Conservation (phyloP, 495 filamentous ascomycete species). For the Daldinia bambusicola region DNA sequence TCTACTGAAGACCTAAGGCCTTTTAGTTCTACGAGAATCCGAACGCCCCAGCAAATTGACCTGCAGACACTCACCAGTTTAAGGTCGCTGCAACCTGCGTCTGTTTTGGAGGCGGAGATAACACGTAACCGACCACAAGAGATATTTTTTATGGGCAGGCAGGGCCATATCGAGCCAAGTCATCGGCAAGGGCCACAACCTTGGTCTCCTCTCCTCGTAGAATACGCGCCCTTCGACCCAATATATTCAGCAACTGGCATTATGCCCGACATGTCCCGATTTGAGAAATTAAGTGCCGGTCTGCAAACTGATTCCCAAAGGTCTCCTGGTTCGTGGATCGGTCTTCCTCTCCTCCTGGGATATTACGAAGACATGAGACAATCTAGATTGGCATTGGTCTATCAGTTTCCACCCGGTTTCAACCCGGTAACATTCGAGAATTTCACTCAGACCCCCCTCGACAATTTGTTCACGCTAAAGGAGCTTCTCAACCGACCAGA, state of each 20-base stretch:
- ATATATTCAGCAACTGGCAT: slow-evolving; percentile 72
- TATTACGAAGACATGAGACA: slow-evolving; percentile 84
- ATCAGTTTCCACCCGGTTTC: slow-evolving; percentile 77
- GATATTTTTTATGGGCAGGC: slow-evolving; percentile 65
- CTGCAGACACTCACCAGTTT: slow-evolving; percentile 56
- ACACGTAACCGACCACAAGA: slow-evolving; percentile 50
- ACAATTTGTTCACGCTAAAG: slow-evolving; percentile 60
- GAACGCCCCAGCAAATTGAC: slow-evolving; percentile 64
- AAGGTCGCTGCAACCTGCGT: slow-evolving; percentile 54
- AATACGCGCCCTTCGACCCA: slow-evolving; percentile 72
- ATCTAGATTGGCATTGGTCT: slow-evolving; percentile 83
- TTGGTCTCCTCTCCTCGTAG: slow-evolving; percentile 69
- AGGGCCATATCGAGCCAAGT: slow-evolving; percentile 56
- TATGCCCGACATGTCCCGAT: slow-evolving; percentile 68
- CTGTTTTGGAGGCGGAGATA: slow-evolving; percentile 50
- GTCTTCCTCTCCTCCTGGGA: slow-evolving; percentile 71
- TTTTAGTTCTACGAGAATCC: slow-evolving; percentile 65
- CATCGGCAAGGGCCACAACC: slow-evolving; percentile 47
- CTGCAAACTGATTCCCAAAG: slow-evolving; percentile 66
- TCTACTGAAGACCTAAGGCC: slow-evolving; percentile 57
- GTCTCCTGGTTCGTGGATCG: slow-evolving; percentile 69
- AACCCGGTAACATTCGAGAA: slow-evolving; percentile 67
- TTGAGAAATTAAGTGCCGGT: slow-evolving; percentile 69
- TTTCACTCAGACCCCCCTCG: slow-evolving; percentile 58
- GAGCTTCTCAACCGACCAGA: slow-evolving; percentile 63